These are phyloP conservation scores for Phialemonium atrogriseum DNA, from an alignment of 2,329 filamentous ascomycete genomes.

Conservation along the genomic window DNA sequence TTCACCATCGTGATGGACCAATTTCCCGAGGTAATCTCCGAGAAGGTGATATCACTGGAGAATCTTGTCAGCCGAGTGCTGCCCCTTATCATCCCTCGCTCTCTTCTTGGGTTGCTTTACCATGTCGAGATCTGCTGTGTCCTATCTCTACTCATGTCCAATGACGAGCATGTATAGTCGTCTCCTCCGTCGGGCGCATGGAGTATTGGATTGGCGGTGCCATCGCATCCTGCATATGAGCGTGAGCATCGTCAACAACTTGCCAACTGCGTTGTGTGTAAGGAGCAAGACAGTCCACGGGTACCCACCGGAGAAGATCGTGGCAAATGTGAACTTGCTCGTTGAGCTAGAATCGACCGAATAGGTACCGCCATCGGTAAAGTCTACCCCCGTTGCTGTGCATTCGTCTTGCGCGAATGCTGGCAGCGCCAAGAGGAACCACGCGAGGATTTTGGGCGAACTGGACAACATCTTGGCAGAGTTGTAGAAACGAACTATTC, in stretches of 20 bases:
- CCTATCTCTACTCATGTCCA: not conserved
- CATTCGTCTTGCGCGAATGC: not conserved
- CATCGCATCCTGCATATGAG: not conserved
- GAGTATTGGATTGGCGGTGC: not conserved
- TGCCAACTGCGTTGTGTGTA: not conserved
- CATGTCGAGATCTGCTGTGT: constrained; percentile 1
- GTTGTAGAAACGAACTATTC: not conserved
- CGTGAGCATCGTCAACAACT: not conserved
- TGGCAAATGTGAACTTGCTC: constrained; percentile 1
- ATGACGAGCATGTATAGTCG: not conserved
- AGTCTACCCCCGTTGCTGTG: constrained; percentile 1
- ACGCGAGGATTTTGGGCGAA: not conserved
- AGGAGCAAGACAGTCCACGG: not conserved
- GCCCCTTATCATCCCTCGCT: not conserved
- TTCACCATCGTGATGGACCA: not conserved
- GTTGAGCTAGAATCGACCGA: constrained; percentile 1
- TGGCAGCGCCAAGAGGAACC: not conserved
- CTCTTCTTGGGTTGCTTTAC: too few relatives aligned
- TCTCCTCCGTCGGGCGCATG: not conserved
- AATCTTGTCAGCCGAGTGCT: not conserved
- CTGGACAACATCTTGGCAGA: not conserved
- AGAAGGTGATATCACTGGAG: not conserved
- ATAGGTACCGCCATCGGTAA: not conserved
- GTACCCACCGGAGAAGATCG: constrained; percentile 1
- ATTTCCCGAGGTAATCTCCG: not conserved